Base-by-base conservation (phyloP, 495 filamentous ascomycete species). In the Talaromyces proteolyticus region DNA sequence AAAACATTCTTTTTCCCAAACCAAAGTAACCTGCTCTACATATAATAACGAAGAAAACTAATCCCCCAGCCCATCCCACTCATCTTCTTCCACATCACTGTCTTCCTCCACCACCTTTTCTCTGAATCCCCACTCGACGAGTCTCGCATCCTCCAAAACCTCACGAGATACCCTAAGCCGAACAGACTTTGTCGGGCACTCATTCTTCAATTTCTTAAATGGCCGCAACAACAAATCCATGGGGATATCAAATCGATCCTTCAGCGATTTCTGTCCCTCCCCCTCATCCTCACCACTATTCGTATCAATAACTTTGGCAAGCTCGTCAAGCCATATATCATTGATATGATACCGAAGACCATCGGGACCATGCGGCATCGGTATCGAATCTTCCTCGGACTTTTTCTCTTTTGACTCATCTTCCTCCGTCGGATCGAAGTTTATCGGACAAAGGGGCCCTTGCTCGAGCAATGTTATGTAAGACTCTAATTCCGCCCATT, bases 251-350 rank as follows among this genome's bases (percentile, higher is more conserved):
- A 64, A 23, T 59, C 49, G 59, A 8, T 51, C 34, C 29, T 44
- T 51, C 1, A 51, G 17, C 7, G 23, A 18, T 26, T 56, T 57
- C 44, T 60, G 52, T 21, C 58, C 51, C 40, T 56, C 57, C 14
- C 29, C 36, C 10, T 47, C 51, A 16, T 50, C 36, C 7, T 23
- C 34, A 21, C 14, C 42, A 37, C 16, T 25, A 7, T 53, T 26
- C 12, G 44, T 59, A 12, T 70, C 66, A 42, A 82, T 73, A 29
- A 78, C 79, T 59, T 81, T 84, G 64, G 89, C 87, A 51, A 86
- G 64, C 70, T 93, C 89, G 64, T 95, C 89, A 29, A 95, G 74
- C 79, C 88, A 99, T 34, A 96, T 79, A 75, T 99, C 93, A 52
- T 92, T 60, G 18, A 96, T 74, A 66, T 99, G 93, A 61, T 91